Base-by-base conservation (phyloP, 345 rosid genomes). In the Sisymbrium altissimum region DNA sequence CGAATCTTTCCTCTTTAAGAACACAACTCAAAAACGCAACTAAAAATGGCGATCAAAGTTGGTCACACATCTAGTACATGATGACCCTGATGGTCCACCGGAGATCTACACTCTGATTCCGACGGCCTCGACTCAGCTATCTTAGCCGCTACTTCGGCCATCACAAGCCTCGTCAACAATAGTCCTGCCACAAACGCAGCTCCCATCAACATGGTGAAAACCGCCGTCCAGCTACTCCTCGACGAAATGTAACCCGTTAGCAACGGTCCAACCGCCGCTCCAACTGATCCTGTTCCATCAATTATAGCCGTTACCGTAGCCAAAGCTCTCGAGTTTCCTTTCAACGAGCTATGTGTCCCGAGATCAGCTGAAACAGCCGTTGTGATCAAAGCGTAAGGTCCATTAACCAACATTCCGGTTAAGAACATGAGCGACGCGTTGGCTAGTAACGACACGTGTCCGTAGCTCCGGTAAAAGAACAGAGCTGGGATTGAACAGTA, bases 281-380 rank as follows among this genome's bases (percentile, higher is more conserved):
- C 99, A 3, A 95, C 85, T 0, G 99, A 95, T 61, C 99, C 99
- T 0, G 99, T 95, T 60, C 99, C 99, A 36, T 95, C 97, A 46
- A 95, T 92, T 17, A 95, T 95, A 17, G 99, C 97, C 2, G 97
- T 90, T n/a, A 95, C 97, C 0, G 99, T 95, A 0, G 99, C 99
- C 78, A 95, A 52, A 25, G 99, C 99, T 73, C 93, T 75, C 1
- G 97, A 90, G 84, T 87, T 92, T 48, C 99, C 99, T 61, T 80
- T 83, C 60, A 95, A 64, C 6, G 97, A 92, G 64, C 92, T 87
- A 70, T 92, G 97, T n/a, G 98, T 95, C 62, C 99, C 99, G 25
- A 95, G 72, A 61, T 95, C 99, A 1, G 99, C 89, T 0, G 99
- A 92, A 49, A 95, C 99, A 0, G 99, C 99, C 6, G 99, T 92